Conservation (phyloP, 2,329 filamentous ascomycete species). For the Pestalotiopsis sp. region DNA sequence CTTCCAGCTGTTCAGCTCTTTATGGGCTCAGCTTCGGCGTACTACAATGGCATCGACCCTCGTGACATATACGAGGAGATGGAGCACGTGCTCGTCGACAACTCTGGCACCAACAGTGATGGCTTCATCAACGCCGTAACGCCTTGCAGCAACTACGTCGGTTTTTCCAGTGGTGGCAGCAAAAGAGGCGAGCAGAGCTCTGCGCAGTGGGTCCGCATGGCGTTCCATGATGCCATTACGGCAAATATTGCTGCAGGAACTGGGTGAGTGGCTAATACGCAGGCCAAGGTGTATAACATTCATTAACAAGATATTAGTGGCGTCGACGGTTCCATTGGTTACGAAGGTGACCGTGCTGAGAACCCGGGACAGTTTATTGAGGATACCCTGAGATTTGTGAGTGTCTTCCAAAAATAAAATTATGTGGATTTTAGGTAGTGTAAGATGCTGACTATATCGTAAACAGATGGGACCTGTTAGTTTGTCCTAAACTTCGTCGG, state of each 20-base stretch:
- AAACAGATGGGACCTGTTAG: slow-evolving; percentile 4
- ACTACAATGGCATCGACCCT: slow-evolving; percentile 6
- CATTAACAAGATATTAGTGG: background rate
- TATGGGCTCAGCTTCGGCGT: background rate
- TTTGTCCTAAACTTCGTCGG: no score
- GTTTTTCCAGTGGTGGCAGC: background rate
- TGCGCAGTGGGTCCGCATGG: slow-evolving; percentile 5
- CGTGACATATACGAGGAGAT: slow-evolving; percentile 5
- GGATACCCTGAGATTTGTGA: background rate
- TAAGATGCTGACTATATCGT: background rate
- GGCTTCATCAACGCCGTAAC: slow-evolving; percentile 4
- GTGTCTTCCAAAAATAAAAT: background rate
- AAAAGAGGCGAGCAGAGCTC: background rate
- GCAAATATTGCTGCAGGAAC: background rate
- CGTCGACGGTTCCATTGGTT: slow-evolving; percentile 1
- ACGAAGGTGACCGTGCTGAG: slow-evolving; percentile 4
- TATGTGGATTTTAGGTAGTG: background rate
- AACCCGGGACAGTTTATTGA: slow-evolving; percentile 1
- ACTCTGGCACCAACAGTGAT: background rate
- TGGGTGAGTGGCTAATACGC: background rate
- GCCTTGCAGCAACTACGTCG: slow-evolving; percentile 4
- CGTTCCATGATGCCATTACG: background rate
- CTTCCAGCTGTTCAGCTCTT: background rate
- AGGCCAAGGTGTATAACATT: background rate
- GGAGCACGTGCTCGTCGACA: slow-evolving; percentile 8